Evolutionary conservation across 2,329 filamentous ascomycete genomes (phyloP), one percentile per base, ranked within the genome.

Genomic region (Fusarium abutilonis): DNA sequence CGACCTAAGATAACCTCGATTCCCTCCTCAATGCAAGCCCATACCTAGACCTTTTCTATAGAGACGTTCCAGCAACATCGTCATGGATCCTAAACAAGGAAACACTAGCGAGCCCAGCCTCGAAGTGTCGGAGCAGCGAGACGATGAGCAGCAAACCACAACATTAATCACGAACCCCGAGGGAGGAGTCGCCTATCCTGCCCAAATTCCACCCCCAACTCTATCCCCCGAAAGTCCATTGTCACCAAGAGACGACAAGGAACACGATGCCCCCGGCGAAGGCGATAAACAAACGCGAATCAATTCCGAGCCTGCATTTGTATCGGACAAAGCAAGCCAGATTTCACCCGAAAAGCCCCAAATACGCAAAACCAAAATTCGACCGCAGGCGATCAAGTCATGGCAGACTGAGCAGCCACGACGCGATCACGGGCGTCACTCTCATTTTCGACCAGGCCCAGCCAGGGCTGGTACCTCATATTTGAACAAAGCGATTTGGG

Each of bases 401-500:
- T 67, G 64, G 64, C 60, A 65, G 32, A 67, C 64, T 7, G 64
- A 67, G 32, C 64, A 60, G 34, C 51, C 61, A 13, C 50, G 52
- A 13, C 60, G 57, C 23, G 52, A 53, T 14, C 34, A 46, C n/a
- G 29, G 42, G 6, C 42, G 34, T 28, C 39, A 54, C 36, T 53
- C 64, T 35, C 23, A 52, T 21, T 62, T 67, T 31, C 64, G 60
- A 47, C 64, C 64, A 6, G 52, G 56, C 7, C 64, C 64, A 21
- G 57, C 60, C 17, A 65, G 64, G 23, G 64, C 64, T 29, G 64
- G 64, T 11, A 67, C 64, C 5, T 67, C 64, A 10, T 67, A 67
- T 49, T 35, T 67, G 34, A 67, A 67, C 23, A 63, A 41, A 39
- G 64, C 64, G 21, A 67, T 67, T 13, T 67, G 60, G 64, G 56